Percentiles rank a stretch among this genome's conserved stretches.
These are phyloP conservation scores for Omphalotus olearius DNA, from an alignment of 1,284 basidiomycete species.

Conservation along the genomic window DNA sequence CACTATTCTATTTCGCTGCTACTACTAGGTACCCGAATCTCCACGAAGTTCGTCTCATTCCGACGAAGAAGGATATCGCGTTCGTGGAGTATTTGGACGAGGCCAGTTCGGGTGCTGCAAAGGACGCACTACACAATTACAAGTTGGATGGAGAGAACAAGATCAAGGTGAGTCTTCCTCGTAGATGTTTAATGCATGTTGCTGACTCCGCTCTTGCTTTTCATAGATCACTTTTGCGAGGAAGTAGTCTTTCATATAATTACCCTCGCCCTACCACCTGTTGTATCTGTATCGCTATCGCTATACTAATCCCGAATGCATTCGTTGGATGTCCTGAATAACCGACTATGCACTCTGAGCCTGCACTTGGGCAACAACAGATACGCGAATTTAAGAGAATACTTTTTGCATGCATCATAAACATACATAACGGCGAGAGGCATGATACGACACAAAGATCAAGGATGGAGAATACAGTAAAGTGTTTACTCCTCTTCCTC, in stretches of 20 bases:
- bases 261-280: background rate
- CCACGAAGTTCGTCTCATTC: conserved; percentile 94
- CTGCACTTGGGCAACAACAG: too few relatives aligned
- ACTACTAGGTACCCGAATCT: conserved; percentile 78
- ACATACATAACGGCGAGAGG: conserved; percentile 6
- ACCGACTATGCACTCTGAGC: too few relatives aligned
- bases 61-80: conserved; percentile 92
- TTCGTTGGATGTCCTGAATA: too few relatives aligned
- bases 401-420: conserved; percentile 11
- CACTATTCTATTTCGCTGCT: conserved; percentile 8
- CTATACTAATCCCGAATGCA: too few relatives aligned
- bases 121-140: conserved; percentile 95
- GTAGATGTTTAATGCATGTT: background rate
- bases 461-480: background rate
- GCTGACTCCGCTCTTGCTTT: conserved; percentile 1
- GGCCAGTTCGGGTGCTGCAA: conserved; percentile 81
- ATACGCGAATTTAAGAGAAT: background rate
- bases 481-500: conserved; percentile 78
- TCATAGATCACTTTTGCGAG: conserved; percentile 57
- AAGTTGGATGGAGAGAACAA: conserved; percentile 94
- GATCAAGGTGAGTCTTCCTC: conserved; percentile 73
- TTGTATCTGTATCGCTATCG: too few relatives aligned
- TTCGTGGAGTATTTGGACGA: conserved; percentile 97
- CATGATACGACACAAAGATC: conserved; percentile 1
- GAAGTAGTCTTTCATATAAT: conserved; percentile 36